Conservation (phyloP, 257 asterid species). For the Solanum lycopersicoides region DNA sequence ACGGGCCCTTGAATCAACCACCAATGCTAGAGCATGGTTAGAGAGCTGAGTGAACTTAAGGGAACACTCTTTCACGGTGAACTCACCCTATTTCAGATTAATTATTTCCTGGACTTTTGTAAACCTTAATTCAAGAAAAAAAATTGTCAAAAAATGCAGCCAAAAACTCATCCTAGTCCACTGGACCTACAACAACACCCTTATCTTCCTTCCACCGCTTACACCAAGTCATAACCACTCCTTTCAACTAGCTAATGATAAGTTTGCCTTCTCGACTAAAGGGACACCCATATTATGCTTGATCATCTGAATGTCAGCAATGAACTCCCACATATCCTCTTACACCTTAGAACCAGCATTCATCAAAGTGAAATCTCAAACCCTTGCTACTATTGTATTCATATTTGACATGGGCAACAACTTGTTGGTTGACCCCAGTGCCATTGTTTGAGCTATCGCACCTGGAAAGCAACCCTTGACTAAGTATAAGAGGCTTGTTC, state of each 20-base stretch:
- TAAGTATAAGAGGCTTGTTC: background rate
- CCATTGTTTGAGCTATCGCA: background rate
- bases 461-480: background rate
- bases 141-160: background rate
- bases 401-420: background rate
- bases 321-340: background rate
- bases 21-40: background rate
- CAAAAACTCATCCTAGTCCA: background rate
- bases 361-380: background rate
- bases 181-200: background rate
- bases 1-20: background rate
- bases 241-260: too few relatives aligned
- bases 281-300: background rate
- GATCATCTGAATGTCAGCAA: too few relatives aligned
- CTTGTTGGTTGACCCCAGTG: background rate
- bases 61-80: background rate
- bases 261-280: background rate
- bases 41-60: background rate
- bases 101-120: background rate
- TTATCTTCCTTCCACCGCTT: background rate
- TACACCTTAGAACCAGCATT: background rate
- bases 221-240: background rate
- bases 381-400: background rate
- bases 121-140: background rate
- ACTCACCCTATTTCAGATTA: background rate